Conservation (phyloP, 306 rosid species). For the Neltuma alba region DNA sequence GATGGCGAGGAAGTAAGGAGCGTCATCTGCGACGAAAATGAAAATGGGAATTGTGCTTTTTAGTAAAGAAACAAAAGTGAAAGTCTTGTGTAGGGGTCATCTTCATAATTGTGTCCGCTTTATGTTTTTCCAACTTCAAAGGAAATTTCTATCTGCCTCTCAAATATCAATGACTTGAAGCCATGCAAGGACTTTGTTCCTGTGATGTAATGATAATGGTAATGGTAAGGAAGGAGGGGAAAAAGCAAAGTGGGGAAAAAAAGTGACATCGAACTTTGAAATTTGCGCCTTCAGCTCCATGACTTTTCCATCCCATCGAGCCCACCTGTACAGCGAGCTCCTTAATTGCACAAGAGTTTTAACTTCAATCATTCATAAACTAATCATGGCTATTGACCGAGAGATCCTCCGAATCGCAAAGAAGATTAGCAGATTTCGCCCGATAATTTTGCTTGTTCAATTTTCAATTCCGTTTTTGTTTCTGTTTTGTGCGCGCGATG, state of each 20-base stretch:
- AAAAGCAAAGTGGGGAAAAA: not conserved
- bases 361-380: conserved; percentile 26
- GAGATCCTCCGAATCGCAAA: conserved; percentile 7
- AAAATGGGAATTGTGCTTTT: not conserved
- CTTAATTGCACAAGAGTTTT: not conserved
- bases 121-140: not conserved
- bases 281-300: conserved; percentile 9
- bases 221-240: conserved; percentile 32
- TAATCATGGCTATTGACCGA: conserved; percentile 17
- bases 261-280: conserved; percentile 27
- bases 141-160: conserved; percentile 29
- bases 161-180: conserved; percentile 26
- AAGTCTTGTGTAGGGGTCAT: conserved; percentile 1
- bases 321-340: conserved; percentile 28
- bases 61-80: conserved; percentile 4
- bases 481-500: too few relatives aligned
- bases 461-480: conserved; percentile 18
- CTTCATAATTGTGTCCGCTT: conserved; percentile 30
- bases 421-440: conserved; percentile 14
- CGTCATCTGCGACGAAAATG: not conserved
- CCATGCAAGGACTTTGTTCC: conserved; percentile 21
- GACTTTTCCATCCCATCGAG: conserved; percentile 24
- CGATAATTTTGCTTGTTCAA: conserved; percentile 25
- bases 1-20: not conserved
- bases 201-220: not conserved